phyloP scores from a whole-genome alignment of 805 yeast species.

The Tetrapisispora namnaoensis region DNA sequence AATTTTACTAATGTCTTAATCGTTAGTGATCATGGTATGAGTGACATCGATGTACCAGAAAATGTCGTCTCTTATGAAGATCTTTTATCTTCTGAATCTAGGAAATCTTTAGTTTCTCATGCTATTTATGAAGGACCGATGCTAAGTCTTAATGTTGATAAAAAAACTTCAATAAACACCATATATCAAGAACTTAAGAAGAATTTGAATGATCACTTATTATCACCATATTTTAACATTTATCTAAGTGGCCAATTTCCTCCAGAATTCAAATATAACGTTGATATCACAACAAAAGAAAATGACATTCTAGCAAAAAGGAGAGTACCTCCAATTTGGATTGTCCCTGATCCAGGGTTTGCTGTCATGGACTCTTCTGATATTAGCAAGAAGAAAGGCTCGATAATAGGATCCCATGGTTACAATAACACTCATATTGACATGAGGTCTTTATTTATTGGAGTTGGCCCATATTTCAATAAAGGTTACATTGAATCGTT shows the following conservation, averaged over 20 bases:
- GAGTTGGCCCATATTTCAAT: slow-evolving; percentile 67
- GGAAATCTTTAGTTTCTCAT: slow-evolving; percentile 7
- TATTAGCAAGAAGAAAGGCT: slow-evolving; percentile 27
- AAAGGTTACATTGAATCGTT: slow-evolving; percentile 43
- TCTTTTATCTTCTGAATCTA: slow-evolving; percentile 37
- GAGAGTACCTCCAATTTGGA: slow-evolving; percentile 78
- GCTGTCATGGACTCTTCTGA: slow-evolving; percentile 52
- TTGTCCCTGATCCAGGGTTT: slow-evolving; percentile 77
- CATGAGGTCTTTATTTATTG: slow-evolving; percentile 78
- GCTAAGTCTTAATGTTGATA: slow-evolving; percentile 7
- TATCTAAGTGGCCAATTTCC: slow-evolving; percentile 49
- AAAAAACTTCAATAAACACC: slow-evolving; percentile 22
- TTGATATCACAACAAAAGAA: slow-evolving; percentile 28
- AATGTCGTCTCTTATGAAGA: slow-evolving; percentile 52
- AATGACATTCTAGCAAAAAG: slow-evolving; percentile 25
- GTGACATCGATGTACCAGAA: slow-evolving; percentile 55
- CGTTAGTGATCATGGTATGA: slow-evolving; percentile 92
- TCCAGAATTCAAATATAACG: slow-evolving; percentile 25
- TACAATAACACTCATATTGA: slow-evolving; percentile 66
- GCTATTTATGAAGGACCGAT: slow-evolving; percentile 14
- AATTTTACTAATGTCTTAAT: slow-evolving; percentile 64
- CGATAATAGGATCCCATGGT: slow-evolving; percentile 65
- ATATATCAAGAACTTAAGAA: slow-evolving; percentile 36
- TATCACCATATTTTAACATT: slow-evolving; percentile 26
- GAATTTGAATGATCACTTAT: slow-evolving; percentile 23